Conservation (phyloP, 2,329 filamentous ascomycete genomes). For the Drechslerella stenobrocha region DNA sequence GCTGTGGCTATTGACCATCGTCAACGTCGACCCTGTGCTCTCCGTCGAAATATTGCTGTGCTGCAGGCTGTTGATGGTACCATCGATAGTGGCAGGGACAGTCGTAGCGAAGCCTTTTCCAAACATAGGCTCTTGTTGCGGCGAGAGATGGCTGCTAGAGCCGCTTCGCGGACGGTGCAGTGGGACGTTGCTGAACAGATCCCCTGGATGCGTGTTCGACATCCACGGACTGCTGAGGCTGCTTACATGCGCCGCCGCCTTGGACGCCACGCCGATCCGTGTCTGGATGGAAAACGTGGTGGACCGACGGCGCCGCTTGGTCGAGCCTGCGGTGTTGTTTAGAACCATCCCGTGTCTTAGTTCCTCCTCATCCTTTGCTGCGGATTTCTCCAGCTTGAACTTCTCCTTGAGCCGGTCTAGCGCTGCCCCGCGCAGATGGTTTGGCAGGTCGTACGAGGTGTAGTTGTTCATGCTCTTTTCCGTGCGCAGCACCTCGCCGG, state of each 20-base stretch:
- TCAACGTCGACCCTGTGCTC: conserved; percentile 14
- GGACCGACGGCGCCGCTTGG: conserved; percentile 66
- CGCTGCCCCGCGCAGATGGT: conserved; percentile 81
- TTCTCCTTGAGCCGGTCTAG: conserved; percentile 87
- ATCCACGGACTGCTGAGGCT: conserved; percentile 37
- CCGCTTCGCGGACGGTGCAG: conserved; percentile 32
- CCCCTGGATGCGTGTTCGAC: conserved; percentile 32
- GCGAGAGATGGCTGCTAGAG: conserved; percentile 35
- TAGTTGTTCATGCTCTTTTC: conserved; percentile 93
- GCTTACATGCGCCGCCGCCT: conserved; percentile 11
- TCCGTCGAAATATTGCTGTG: conserved; percentile 1
- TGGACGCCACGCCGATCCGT: conserved; percentile 61
- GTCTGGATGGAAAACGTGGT: conserved; percentile 66
- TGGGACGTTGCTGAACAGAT: conserved; percentile 42
- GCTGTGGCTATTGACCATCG: conserved; percentile 33
- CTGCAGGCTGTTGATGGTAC: conserved; percentile 7
- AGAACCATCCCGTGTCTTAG: conserved; percentile 85
- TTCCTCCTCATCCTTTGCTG: conserved; percentile 76
- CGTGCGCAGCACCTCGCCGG: conserved; percentile 85
- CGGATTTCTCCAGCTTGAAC: conserved; percentile 80
- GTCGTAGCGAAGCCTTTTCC: conserved; percentile 14
- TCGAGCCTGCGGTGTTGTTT: conserved; percentile 70
- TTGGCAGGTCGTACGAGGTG: conserved; percentile 87
- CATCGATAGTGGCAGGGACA: conserved; percentile 21
- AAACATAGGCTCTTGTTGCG: conserved; percentile 23